Evolutionary conservation across 129 eudicot species (phyloP).

Genomic region (Rutidosis leptorrhynchoides): DNA sequence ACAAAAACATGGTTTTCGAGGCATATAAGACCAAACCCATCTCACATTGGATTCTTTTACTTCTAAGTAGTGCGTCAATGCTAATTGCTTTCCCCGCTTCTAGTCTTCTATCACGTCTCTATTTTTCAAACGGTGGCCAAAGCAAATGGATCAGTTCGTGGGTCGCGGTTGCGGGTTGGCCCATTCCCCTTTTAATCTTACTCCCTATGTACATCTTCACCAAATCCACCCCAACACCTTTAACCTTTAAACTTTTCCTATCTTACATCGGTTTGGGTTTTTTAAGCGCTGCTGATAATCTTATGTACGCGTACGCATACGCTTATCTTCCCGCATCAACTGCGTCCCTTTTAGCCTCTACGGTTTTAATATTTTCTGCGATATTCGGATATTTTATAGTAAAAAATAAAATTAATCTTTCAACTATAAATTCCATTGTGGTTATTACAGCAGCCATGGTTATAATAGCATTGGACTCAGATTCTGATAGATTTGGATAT

Average conservation of each 20-base stretch:
- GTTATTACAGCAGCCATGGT: conserved; percentile 79
- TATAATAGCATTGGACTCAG: conserved; percentile 80
- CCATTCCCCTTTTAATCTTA: conserved; percentile 49
- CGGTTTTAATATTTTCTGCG: conserved; percentile 70
- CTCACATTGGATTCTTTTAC: conserved; percentile 77
- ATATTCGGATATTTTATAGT: conserved; percentile 70
- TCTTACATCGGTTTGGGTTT: conserved; percentile 70
- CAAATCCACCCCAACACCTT: conserved; percentile 62
- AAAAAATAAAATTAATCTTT: conserved; percentile 65
- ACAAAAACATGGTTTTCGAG: conserved; percentile 36
- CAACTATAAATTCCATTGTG: conserved; percentile 66
- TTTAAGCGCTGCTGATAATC: conserved; percentile 82
- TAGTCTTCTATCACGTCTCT: conserved; percentile 79
- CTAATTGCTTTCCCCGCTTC: conserved; percentile 95
- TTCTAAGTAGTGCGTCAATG: conserved; percentile 57
- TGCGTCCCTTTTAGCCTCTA: conserved; percentile 77
- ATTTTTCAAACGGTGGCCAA: conserved; percentile 72
- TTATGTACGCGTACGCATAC: conserved; percentile 86
- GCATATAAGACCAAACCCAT: conserved; percentile 62
- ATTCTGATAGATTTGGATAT: conserved; percentile 59
- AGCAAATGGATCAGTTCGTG: conserved; percentile 96
- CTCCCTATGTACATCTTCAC: conserved; percentile 65
- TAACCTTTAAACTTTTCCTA: conserved; percentile 46
- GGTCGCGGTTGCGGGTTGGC: conserved; percentile 95
- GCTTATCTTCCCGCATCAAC: conserved; percentile 96